Percentiles rank a stretch among this genome's conserved stretches.
phyloP scores from a whole-genome alignment of 2,329 filamentous ascomycete species.

The Ophiocordyceps sinensis region DNA sequence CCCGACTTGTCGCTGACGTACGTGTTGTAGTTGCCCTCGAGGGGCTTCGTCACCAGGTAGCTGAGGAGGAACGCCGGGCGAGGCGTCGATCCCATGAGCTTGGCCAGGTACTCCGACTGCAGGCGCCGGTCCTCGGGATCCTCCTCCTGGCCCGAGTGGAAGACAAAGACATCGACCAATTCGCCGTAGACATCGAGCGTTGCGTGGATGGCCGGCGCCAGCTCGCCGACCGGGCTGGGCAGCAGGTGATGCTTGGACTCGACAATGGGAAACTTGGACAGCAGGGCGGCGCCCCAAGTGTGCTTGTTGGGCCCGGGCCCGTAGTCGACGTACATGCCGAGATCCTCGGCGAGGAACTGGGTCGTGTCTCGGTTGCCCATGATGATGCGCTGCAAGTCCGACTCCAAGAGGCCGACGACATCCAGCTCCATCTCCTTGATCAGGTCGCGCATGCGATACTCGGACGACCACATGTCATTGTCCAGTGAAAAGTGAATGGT shows the following conservation, averaged over 20 bases:
- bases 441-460: constrained; percentile 81
- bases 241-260: constrained; percentile 94
- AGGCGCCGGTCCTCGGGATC: constrained; percentile 81
- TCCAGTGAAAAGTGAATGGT: constrained; percentile 96
- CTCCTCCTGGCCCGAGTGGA: constrained; percentile 97
- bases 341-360: constrained; percentile 85
- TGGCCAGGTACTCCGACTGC: constrained; percentile 72
- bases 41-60: constrained; percentile 83
- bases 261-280: constrained; percentile 95
- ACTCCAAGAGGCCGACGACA: constrained; percentile 86
- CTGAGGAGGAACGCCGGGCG: constrained; percentile 75
- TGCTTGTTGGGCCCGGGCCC: constrained; percentile 97
- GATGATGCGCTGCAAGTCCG: constrained; percentile 91
- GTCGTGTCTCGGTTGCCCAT: constrained; percentile 98
- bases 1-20: constrained; percentile 77
- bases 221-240: constrained; percentile 82
- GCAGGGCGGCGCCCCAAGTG: constrained; percentile 84
- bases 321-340: constrained; percentile 98
- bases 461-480: constrained; percentile 98
- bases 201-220: constrained; percentile 93
- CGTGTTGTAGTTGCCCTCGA: constrained; percentile 90
- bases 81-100: constrained; percentile 71
- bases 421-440: constrained; percentile 94
- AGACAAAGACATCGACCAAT: constrained; percentile 85
- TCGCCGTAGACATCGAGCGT: constrained; percentile 87